Evolutionary conservation across 1,284 basidiomycete species (phyloP).

Genomic region (Psilocybe mexicana): DNA sequence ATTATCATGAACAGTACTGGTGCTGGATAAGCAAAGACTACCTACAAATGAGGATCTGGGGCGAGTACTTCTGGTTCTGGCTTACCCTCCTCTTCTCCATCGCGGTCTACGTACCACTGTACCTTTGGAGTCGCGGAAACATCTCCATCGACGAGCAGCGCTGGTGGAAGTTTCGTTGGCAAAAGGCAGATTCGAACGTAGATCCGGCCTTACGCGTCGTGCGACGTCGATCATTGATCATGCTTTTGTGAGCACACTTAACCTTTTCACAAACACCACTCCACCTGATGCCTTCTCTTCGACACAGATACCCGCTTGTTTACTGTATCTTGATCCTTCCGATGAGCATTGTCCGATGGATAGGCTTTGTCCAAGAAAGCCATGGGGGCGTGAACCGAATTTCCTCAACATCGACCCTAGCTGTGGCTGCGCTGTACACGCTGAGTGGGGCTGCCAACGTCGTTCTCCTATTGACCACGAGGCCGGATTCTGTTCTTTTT

Average conservation of each 20-base stretch:
- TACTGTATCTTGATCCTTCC: conserved; percentile 32
- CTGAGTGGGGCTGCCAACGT: conserved; percentile 39
- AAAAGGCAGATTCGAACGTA: conserved; percentile 15
- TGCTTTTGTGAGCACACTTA: conserved; percentile 31
- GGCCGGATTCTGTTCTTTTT: conserved; percentile 18
- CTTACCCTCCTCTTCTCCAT: conserved; percentile 36
- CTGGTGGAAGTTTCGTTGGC: conserved; percentile 38
- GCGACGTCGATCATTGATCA: conserved; percentile 27
- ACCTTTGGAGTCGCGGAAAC: conserved; percentile 40
- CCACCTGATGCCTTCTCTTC: too few relatives aligned
- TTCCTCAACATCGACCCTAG: conserved; percentile 33
- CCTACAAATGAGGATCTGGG: conserved; percentile 32
- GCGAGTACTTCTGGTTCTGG: conserved; percentile 50
- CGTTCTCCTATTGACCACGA: conserved; percentile 31
- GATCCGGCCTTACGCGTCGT: conserved; percentile 13
- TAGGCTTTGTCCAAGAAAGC: conserved; percentile 27
- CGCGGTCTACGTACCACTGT: conserved; percentile 37
- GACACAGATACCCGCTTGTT: conserved; percentile 29
- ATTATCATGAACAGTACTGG: conserved; percentile 34
- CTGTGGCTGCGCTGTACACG: conserved; percentile 31
- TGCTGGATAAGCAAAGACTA: conserved; percentile 44
- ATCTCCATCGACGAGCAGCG: conserved; percentile 32
- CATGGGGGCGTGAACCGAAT: conserved; percentile 19
- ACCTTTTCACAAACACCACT: neutral
- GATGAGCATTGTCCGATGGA: conserved; percentile 32